phyloP scores from a whole-genome alignment of 768 basidiomycete genomes.

The Serendipita sp. region DNA sequence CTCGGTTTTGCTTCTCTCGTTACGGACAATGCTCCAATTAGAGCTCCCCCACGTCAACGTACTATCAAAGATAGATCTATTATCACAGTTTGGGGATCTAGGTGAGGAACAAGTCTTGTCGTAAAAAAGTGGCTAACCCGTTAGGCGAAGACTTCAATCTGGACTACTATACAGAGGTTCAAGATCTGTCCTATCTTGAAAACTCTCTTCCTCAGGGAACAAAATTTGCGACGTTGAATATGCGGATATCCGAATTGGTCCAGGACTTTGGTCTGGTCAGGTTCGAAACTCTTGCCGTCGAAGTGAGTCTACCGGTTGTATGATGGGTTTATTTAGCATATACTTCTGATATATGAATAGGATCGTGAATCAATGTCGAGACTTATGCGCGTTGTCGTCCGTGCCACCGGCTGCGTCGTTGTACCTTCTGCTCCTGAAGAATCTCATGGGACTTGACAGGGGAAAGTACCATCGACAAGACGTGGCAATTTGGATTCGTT shows the following conservation, averaged over 20 bases:
- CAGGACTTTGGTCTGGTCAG: conserved; percentile 88
- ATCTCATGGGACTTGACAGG: conserved; percentile 14
- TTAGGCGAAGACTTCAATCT: conserved; percentile 71
- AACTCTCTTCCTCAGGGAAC: conserved; percentile 52
- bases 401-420: conserved; percentile 84
- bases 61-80: conserved; percentile 86
- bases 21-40: conserved; percentile 95
- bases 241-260: conserved; percentile 80
- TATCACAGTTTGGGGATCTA: conserved; percentile 78
- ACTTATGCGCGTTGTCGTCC: conserved; percentile 68
- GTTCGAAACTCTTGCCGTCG: conserved; percentile 93
- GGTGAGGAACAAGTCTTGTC: conserved; percentile 32
- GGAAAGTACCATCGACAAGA: conserved; percentile 12
- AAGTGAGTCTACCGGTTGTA: conserved; percentile 32
- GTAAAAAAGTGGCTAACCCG: conserved; percentile 5
- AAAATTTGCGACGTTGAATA: conserved; percentile 64
- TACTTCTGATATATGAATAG: conserved; percentile 23
- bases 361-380: conserved; percentile 93
- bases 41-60: conserved; percentile 98
- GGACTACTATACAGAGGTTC: conserved; percentile 95
- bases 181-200: conserved; percentile 81
- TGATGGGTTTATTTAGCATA: conserved; percentile 2
- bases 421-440: conserved; percentile 32
- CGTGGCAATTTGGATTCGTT: conserved; percentile 49
- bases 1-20: conserved; percentile 75